A percentile compares a stretch with the other conserved stretches of the same genome.
Conservation (phyloP, 2,329 filamentous ascomycete species). For the Botryosphaeria dothidea region DNA sequence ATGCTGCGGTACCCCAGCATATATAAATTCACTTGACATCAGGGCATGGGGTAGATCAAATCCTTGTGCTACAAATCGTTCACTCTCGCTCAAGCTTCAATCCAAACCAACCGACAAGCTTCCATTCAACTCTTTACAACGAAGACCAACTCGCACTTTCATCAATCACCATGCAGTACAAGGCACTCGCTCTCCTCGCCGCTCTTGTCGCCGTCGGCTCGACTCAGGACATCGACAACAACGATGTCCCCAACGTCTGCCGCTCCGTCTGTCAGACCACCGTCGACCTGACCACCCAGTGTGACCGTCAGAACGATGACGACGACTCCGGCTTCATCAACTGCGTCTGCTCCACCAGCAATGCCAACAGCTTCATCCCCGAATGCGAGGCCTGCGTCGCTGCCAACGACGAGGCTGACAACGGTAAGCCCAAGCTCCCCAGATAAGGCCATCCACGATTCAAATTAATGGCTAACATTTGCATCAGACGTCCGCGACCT, state of each 20-base stretch:
- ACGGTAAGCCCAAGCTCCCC: constrained; percentile 21
- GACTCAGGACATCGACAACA: constrained; percentile 28
- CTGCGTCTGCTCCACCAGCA: constrained; percentile 32
- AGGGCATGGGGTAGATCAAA: neutral
- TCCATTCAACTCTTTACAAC: neutral
- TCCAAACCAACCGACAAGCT: neutral
- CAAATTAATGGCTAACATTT: neutral
- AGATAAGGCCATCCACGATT: neutral
- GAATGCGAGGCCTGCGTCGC: constrained; percentile 34
- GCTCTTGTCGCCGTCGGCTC: neutral
- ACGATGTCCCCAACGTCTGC: constrained; percentile 34
- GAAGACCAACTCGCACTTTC: neutral
- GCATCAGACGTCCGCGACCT: constrained; percentile 30
- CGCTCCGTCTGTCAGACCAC: constrained; percentile 30
- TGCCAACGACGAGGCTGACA: constrained; percentile 29
- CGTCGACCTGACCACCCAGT: constrained; percentile 27
- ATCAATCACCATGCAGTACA: constrained; percentile 2
- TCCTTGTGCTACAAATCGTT: neutral
- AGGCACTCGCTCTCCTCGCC: neutral
- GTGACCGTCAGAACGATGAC: constrained; percentile 28
- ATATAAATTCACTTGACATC: neutral
- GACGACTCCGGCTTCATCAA: constrained; percentile 28
- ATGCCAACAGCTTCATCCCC: constrained; percentile 29
- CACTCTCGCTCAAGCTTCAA: neutral
- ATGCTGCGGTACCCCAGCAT: neutral